Conservation (phyloP, 2,329 filamentous ascomycete species). For the Aspergillus felis region DNA sequence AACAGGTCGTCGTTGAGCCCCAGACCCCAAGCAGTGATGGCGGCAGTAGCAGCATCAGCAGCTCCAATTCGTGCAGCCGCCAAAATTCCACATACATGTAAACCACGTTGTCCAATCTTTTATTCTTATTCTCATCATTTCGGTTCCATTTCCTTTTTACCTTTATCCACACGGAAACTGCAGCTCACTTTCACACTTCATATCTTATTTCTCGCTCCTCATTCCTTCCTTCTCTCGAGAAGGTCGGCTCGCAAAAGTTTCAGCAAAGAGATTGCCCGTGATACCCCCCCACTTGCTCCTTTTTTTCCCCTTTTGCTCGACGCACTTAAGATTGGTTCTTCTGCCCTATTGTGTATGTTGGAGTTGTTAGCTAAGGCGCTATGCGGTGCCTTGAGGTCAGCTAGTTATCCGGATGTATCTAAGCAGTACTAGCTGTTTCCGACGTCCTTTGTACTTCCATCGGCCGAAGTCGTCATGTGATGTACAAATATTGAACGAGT, state of each 20-base stretch:
- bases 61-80: constrained; percentile 25
- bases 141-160: neutral
- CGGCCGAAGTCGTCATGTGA: neutral
- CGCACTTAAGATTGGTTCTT: neutral
- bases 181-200: neutral
- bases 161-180: neutral
- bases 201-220: neutral
- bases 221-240: neutral
- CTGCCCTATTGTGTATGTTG: neutral
- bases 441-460: neutral
- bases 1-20: constrained; percentile 45
- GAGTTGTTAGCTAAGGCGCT: neutral
- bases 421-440: neutral
- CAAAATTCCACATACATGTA: constrained; percentile 27
- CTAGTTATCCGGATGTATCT: neutral
- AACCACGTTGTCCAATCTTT: neutral
- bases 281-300: neutral
- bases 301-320: neutral
- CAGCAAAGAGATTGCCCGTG: neutral
- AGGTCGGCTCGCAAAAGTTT: neutral
- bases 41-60: constrained; percentile 35
- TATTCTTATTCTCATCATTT: neutral
- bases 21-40: constrained; percentile 35
- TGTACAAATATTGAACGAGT: neutral
- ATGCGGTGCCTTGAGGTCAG: neutral